Percentiles rank a stretch among this genome's conserved stretches.
Evolutionary conservation across 352 stramenopile species (phyloP).

Genomic region (Phytopythium litorale): DNA sequence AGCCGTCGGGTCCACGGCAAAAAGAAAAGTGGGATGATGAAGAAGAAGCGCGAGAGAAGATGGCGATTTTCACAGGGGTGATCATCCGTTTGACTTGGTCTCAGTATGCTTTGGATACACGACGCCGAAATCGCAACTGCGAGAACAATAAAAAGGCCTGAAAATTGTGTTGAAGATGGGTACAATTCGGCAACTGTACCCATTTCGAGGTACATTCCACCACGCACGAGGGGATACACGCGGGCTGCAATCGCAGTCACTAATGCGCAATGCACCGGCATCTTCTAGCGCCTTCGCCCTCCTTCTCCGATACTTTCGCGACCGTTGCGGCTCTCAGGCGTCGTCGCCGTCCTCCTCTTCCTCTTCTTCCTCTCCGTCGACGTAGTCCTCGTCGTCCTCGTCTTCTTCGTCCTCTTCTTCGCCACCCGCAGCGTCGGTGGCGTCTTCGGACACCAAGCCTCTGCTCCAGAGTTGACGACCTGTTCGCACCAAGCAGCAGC

Average conservation of each 20-base stretch:
- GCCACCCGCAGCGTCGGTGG: constrained; percentile 24
- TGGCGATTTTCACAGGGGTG: neutral
- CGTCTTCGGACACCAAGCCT: constrained; percentile 70
- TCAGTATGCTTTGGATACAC: constrained; percentile 16
- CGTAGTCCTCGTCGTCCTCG: constrained; percentile 35
- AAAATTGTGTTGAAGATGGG: constrained; percentile 18
- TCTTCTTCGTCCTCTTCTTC: constrained; percentile 20
- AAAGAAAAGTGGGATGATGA: constrained; percentile 1
- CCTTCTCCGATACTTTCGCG: neutral
- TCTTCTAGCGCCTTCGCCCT: constrained; percentile 1
- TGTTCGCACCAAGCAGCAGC: constrained; percentile 10
- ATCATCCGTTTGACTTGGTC: constrained; percentile 6
- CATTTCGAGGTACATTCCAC: constrained; percentile 6
- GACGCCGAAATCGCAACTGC: neutral
- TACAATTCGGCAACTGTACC: constrained; percentile 10
- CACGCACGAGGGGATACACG: neutral
- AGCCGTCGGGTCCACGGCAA: neutral
- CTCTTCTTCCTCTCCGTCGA: constrained; percentile 26
- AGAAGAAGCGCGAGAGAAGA: constrained; percentile 1
- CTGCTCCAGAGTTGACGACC: constrained; percentile 66
- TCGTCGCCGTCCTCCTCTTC: constrained; percentile 23
- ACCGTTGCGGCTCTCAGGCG: constrained; percentile 1
- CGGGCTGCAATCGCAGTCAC: too few species aligned
- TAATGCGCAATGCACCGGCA: neutral
- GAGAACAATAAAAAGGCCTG: constrained; percentile 3